Percentiles rank a stretch among this genome's conserved stretches.
Conservation (phyloP, 805 yeast genomes). For the Wickerhamomyces pijperi region DNA sequence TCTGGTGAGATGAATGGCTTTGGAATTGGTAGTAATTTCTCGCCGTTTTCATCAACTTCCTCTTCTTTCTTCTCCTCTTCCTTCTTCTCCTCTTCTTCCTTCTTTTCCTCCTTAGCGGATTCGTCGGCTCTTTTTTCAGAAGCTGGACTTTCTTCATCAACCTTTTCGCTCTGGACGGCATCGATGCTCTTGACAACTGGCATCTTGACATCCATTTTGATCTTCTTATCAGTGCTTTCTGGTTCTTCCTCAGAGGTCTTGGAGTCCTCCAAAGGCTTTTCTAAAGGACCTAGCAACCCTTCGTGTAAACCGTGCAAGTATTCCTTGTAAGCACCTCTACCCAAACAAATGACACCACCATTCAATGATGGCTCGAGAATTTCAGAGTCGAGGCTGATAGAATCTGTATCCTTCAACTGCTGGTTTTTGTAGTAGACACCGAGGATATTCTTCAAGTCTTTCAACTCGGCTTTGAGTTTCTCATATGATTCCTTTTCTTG, state of each 20-base stretch:
- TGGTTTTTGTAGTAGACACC: conserved; percentile 41
- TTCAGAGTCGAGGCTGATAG: conserved; percentile 35
- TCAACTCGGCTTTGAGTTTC: conserved; percentile 21
- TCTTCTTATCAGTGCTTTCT: too few species aligned
- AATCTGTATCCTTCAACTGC: conserved; percentile 14
- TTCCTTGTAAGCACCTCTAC: conserved; percentile 94
- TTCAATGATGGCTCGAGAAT: conserved; percentile 31
- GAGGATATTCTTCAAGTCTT: conserved; percentile 33
- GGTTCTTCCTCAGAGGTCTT: conserved; percentile 1
- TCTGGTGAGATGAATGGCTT: conserved; percentile 52
- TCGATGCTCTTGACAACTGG: not conserved
- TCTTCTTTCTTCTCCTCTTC: conserved; percentile 5
- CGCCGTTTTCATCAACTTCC: conserved; percentile 5
- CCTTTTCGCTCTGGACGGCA: not conserved
- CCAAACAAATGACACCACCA: conserved; percentile 87
- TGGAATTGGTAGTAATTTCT: conserved; percentile 35
- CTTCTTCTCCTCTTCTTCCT: conserved; percentile 1
- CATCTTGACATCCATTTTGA: not conserved
- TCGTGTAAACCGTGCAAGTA: conserved; percentile 86
- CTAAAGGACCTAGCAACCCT: conserved; percentile 88
- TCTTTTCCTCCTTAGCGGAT: not conserved
- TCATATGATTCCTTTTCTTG: conserved; percentile 6
- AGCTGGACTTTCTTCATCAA: too few species aligned
- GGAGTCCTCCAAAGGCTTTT: conserved; percentile 27
- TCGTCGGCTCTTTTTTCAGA: not conserved